A percentile compares a stretch with the other conserved stretches of the same genome.
phyloP scores from a whole-genome alignment of 1,139 yeast species.

The Taphrina deformans region DNA sequence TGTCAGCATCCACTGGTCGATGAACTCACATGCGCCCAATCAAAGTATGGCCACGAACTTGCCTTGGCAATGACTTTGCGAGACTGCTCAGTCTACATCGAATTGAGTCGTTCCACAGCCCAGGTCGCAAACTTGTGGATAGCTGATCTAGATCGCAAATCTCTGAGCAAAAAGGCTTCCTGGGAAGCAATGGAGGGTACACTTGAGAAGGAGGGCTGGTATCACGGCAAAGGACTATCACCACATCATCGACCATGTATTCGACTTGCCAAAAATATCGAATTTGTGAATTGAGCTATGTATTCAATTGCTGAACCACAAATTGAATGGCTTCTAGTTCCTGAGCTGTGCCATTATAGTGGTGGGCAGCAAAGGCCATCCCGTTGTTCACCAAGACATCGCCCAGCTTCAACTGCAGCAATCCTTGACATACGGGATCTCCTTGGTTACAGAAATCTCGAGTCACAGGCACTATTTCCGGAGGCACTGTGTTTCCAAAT shows the following conservation, averaged over 20 bases:
- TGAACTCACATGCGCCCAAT: not conserved
- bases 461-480: slow-evolving; percentile 2
- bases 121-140: not conserved
- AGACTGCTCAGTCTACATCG: slow-evolving; percentile 22
- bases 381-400: slow-evolving; percentile 1
- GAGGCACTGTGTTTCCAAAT: not conserved
- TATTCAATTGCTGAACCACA: slow-evolving; percentile 17
- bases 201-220: slow-evolving; percentile 8
- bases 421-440: slow-evolving; percentile 26
- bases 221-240: not conserved
- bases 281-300: not conserved
- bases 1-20: slow-evolving; percentile 19
- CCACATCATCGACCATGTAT: not conserved
- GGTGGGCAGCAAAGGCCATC: slow-evolving; percentile 9
- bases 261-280: not conserved
- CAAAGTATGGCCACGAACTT: not conserved
- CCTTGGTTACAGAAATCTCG: slow-evolving; percentile 16
- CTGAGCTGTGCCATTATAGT: slow-evolving; percentile 5
- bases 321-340: slow-evolving; percentile 11
- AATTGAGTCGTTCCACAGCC: not conserved
- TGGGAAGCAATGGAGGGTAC: slow-evolving; percentile 4
- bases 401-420: not conserved
- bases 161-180: not conserved
- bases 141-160: slow-evolving; percentile 24
- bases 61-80: slow-evolving; percentile 25